Conservation (phyloP, 768 basidiomycete species). For the Pisolithus albus region DNA sequence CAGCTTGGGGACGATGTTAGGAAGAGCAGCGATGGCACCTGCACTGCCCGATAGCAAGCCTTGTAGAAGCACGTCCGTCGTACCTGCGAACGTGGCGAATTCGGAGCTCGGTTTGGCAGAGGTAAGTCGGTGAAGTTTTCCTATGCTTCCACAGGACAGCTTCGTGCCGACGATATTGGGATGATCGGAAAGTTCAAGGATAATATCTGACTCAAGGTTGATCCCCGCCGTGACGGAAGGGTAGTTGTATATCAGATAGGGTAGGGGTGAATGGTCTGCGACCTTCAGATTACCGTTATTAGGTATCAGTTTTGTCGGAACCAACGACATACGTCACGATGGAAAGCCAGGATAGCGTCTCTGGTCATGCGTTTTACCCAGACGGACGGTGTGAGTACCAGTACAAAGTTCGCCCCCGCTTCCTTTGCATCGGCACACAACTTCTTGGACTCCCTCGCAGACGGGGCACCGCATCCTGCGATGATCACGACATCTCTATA, state of each 20-base stretch:
- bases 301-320: neutral
- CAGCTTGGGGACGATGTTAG: slow-evolving; percentile 54
- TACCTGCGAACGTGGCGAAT: slow-evolving; percentile 71
- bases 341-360: slow-evolving; percentile 60
- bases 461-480: slow-evolving; percentile 80
- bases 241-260: slow-evolving; percentile 82
- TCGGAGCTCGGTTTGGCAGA: slow-evolving; percentile 45
- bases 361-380: slow-evolving; percentile 61
- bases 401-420: slow-evolving; percentile 75
- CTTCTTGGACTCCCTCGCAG: slow-evolving; percentile 66
- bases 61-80: slow-evolving; percentile 61
- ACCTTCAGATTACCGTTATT: slow-evolving; percentile 36
- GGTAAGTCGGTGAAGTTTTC: slow-evolving; percentile 73
- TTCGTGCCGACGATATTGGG: slow-evolving; percentile 85
- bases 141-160: slow-evolving; percentile 79
- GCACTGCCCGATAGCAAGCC: slow-evolving; percentile 56
- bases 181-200: slow-evolving; percentile 61
- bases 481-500: slow-evolving; percentile 63
- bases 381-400: slow-evolving; percentile 68
- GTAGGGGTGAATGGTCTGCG: slow-evolving; percentile 60
- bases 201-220: slow-evolving; percentile 76
- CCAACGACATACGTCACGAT: slow-evolving; percentile 43
- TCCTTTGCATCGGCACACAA: slow-evolving; percentile 69
- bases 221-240: slow-evolving; percentile 74
- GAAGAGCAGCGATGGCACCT: slow-evolving; percentile 59